Evolutionary conservation across 305 asterid genomes (phyloP).

Genomic region (Solanum hybrid): DNA sequence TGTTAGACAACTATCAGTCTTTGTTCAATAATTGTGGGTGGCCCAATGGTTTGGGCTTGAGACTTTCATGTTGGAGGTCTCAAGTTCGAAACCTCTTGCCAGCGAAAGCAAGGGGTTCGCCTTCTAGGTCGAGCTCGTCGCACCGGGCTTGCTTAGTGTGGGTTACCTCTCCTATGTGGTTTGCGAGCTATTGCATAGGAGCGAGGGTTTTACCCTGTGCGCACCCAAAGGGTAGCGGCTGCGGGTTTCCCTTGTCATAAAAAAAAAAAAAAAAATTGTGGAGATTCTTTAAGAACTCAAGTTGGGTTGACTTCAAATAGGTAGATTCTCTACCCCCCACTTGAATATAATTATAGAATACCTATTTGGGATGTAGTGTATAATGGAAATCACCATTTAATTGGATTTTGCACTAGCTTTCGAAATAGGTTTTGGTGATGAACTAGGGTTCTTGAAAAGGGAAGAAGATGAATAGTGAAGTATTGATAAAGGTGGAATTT

Average conservation of each 20-base stretch:
- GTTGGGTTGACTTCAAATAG: neutral
- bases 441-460: neutral
- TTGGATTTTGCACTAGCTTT: neutral
- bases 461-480: neutral
- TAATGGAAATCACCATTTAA: neutral
- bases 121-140: too few relatives aligned
- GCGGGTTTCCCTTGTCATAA: too few relatives aligned
- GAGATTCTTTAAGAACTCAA: neutral
- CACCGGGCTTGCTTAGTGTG: too few relatives aligned
- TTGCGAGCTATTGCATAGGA: too few relatives aligned
- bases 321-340: neutral
- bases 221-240: too few relatives aligned
- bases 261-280: too few relatives aligned
- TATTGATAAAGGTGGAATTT: neutral
- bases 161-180: too few relatives aligned
- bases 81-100: too few relatives aligned
- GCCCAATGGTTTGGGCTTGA: too few relatives aligned
- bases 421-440: neutral
- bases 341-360: neutral
- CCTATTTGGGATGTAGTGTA: neutral
- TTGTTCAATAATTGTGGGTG: neutral
- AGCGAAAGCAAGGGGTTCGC: too few relatives aligned
- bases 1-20: neutral
- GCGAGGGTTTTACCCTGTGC: too few relatives aligned
- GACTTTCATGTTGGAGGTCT: too few relatives aligned